Percentiles rank a stretch among this genome's conserved stretches.
Evolutionary conservation across 441 rosid genomes (phyloP).

Genomic region (Macaranga tanarius): DNA sequence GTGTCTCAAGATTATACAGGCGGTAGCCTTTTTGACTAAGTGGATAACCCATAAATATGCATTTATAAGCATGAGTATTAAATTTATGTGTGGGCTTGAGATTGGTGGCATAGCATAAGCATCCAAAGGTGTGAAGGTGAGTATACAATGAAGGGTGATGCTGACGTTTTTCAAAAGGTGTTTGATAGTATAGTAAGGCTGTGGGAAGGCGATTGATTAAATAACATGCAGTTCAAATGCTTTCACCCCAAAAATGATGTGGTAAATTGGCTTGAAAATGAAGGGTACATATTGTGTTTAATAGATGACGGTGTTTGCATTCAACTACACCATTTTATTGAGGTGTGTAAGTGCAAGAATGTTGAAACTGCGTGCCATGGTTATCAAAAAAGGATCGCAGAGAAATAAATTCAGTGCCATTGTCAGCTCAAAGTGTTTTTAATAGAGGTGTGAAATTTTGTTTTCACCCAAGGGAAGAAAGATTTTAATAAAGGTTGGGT

Average conservation of each 20-base stretch:
- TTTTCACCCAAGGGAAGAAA: not conserved
- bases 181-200: not conserved
- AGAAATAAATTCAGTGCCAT: not conserved
- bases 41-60: too few relatives aligned
- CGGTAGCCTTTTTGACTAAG: too few relatives aligned
- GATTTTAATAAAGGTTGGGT: not conserved
- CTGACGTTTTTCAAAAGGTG: not conserved
- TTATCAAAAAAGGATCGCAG: not conserved
- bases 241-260: constrained; percentile 9
- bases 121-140: too few relatives aligned
- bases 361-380: not conserved
- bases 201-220: not conserved
- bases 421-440: not conserved
- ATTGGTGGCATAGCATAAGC: too few relatives aligned
- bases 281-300: not conserved
- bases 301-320: not conserved
- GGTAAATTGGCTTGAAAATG: constrained; percentile 11
- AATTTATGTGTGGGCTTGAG: too few relatives aligned
- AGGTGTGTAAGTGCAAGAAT: not conserved
- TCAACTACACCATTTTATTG: constrained; percentile 1
- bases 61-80: too few relatives aligned
- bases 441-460: not conserved
- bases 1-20: too few relatives aligned
- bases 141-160: not conserved
- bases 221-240: not conserved